phyloP scores from a whole-genome alignment of 1,284 basidiomycete genomes.

The Hypsizygus ulmarius region DNA sequence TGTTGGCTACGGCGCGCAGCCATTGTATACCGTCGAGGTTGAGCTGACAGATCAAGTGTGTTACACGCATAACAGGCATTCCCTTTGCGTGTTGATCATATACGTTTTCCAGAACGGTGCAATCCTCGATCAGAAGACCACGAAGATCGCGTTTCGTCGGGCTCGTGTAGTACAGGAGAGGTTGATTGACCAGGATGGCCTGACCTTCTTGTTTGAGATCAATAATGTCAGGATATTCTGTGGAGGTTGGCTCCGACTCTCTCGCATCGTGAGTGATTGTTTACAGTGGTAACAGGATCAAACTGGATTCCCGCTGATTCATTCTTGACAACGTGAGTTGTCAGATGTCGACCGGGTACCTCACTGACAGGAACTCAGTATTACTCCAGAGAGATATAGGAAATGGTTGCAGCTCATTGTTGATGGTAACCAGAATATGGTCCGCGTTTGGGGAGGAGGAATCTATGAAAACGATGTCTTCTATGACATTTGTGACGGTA shows the following conservation, averaged over 20 bases:
- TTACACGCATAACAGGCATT: not conserved
- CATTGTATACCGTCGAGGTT: conserved; percentile 66
- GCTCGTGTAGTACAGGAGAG: conserved; percentile 73
- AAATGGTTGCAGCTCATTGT: conserved; percentile 72
- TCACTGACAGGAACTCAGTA: conserved; percentile 26
- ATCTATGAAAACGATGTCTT: conserved; percentile 78
- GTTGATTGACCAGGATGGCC: conserved; percentile 68
- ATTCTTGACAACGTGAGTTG: conserved; percentile 72
- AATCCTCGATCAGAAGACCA: conserved; percentile 46
- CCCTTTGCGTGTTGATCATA: not conserved
- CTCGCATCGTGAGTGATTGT: not conserved
- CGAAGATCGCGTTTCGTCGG: conserved; percentile 76
- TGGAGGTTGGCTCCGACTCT: conserved; percentile 51
- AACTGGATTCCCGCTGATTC: conserved; percentile 95
- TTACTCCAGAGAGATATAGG: conserved; percentile 59
- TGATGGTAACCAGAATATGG: conserved; percentile 84
- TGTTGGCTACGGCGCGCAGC: conserved; percentile 77
- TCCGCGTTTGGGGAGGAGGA: conserved; percentile 82
- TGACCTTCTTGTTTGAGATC: conserved; percentile 84
- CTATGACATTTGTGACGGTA: conserved; percentile 79
- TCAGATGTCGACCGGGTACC: not conserved
- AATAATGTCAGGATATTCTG: conserved; percentile 88
- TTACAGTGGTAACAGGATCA: conserved; percentile 47
- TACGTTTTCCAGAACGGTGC: conserved; percentile 40
- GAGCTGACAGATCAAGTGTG: conserved; percentile 50